A percentile compares a stretch with the other conserved stretches of the same genome.
These are phyloP conservation scores for Albizia julibrissin DNA, from an alignment of 306 rosid species.

Conservation along the genomic window DNA sequence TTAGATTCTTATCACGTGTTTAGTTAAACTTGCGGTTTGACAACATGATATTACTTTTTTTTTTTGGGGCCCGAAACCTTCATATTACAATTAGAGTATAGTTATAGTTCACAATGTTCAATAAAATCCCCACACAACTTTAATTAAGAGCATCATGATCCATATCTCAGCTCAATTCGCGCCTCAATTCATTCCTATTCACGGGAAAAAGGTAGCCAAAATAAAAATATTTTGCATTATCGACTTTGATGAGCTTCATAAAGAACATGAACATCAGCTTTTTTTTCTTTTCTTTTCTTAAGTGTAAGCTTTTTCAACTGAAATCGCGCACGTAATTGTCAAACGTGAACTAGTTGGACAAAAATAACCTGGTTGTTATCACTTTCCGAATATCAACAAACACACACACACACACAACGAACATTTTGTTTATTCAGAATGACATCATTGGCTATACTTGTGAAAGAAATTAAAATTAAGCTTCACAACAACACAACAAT, in stretches of 20 bases:
- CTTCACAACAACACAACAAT: not conserved
- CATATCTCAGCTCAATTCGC: not conserved
- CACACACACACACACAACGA: no score
- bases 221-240: not conserved
- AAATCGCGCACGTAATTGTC: not conserved
- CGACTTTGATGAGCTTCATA: constrained; percentile 1
- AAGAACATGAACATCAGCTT: not conserved
- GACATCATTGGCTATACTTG: not conserved
- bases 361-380: not conserved
- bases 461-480: not conserved
- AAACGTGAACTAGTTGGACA: not conserved
- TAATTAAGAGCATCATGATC: not conserved
- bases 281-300: not conserved
- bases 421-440: not conserved
- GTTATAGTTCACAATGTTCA: not conserved
- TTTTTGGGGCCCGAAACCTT: no score
- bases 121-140: not conserved
- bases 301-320: not conserved
- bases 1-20: no score
- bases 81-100: not conserved
- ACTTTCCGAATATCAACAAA: not conserved
- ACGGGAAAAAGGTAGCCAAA: not conserved
- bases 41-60: no score
- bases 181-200: not conserved
- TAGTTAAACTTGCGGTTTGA: no score